These are phyloP conservation scores for Grosmannia clavigera DNA, from an alignment of 2,329 filamentous ascomycete species.

Conservation along the genomic window DNA sequence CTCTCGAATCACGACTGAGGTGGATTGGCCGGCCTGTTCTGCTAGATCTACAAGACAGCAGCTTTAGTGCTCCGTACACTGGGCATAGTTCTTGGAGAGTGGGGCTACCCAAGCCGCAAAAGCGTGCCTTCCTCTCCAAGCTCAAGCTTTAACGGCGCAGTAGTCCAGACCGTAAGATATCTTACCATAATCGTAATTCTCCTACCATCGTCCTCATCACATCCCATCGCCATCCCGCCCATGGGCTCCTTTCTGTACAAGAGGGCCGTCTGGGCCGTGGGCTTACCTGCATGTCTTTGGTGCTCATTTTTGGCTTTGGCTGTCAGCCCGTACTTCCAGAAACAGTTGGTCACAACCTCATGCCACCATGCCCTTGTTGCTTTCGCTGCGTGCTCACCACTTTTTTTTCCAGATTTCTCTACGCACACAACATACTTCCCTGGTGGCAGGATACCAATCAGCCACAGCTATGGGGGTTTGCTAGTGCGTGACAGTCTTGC, in stretches of 20 bases:
- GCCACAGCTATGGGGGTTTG: conserved; percentile 77
- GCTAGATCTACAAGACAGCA: too few species aligned
- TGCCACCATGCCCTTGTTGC: not conserved
- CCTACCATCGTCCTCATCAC: not conserved
- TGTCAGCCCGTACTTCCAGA: conserved; percentile 60
- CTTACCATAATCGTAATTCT: not conserved
- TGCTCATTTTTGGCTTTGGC: conserved; percentile 51
- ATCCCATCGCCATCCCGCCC: too few species aligned
- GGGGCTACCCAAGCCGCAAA: not conserved
- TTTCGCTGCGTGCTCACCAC: not conserved
- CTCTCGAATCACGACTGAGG: not conserved
- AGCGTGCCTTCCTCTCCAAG: not conserved
- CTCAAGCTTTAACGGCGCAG: too few species aligned
- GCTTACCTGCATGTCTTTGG: conserved; percentile 52
- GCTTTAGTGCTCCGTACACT: too few species aligned
- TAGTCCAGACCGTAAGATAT: too few species aligned
- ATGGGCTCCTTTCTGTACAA: conserved; percentile 3
- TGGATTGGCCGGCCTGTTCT: not conserved
- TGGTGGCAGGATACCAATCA: conserved; percentile 61
- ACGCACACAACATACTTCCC: conserved; percentile 65
- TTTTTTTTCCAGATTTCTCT: conserved; percentile 52
- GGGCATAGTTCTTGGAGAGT: not conserved
- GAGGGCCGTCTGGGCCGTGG: conserved; percentile 41
- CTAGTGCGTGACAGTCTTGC: conserved; percentile 36
- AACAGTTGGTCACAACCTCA: conserved; percentile 48